Percentiles rank a stretch among this genome's conserved stretches.
phyloP scores from a whole-genome alignment of 2,329 filamentous ascomycete species.

The Penicillium paneum region DNA sequence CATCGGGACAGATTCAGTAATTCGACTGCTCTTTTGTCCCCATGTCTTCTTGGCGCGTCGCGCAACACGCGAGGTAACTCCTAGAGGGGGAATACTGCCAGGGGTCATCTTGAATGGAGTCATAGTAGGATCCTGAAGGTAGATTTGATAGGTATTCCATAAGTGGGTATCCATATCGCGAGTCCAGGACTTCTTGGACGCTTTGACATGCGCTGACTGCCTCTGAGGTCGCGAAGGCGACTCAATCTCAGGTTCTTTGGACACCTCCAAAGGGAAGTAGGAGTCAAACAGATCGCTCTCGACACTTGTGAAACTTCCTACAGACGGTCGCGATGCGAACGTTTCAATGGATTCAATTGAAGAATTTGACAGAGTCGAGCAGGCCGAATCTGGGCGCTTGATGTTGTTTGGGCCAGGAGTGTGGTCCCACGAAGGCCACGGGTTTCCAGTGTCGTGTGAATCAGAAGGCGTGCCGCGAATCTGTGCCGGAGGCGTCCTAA shows the following conservation, averaged over 20 bases:
- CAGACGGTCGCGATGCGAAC: slow-evolving; percentile 54
- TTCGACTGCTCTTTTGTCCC: slow-evolving; percentile 46
- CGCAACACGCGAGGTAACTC: slow-evolving; percentile 62
- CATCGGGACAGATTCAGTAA: slow-evolving; percentile 15
- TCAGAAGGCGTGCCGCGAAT: slow-evolving; percentile 40
- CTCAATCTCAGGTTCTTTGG: slow-evolving; percentile 38
- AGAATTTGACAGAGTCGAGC: slow-evolving; percentile 60
- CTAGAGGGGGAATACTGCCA: slow-evolving; percentile 60
- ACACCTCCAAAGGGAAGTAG: slow-evolving; percentile 47
- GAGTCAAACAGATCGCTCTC: slow-evolving; percentile 59
- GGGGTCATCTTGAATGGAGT: slow-evolving; percentile 67
- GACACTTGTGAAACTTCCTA: slow-evolving; percentile 59
- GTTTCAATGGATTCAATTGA: slow-evolving; percentile 60
- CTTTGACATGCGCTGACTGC: slow-evolving; percentile 23
- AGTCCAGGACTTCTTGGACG: slow-evolving; percentile 48
- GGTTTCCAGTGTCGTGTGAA: slow-evolving; percentile 21
- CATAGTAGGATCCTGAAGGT: slow-evolving; percentile 63
- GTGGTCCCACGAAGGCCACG: slow-evolving; percentile 34
- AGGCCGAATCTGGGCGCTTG: slow-evolving; percentile 56
- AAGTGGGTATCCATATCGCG: slow-evolving; percentile 64
- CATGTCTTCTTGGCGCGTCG: slow-evolving; percentile 60
- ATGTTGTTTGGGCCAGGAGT: slow-evolving; percentile 44
- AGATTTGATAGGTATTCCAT: slow-evolving; percentile 64
- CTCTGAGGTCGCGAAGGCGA: slow-evolving; percentile 37
- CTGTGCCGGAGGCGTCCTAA: slow-evolving; percentile 47